phyloP scores from a whole-genome alignment of 2,329 filamentous ascomycete genomes.

The Teratosphaeriaceae sp. region DNA sequence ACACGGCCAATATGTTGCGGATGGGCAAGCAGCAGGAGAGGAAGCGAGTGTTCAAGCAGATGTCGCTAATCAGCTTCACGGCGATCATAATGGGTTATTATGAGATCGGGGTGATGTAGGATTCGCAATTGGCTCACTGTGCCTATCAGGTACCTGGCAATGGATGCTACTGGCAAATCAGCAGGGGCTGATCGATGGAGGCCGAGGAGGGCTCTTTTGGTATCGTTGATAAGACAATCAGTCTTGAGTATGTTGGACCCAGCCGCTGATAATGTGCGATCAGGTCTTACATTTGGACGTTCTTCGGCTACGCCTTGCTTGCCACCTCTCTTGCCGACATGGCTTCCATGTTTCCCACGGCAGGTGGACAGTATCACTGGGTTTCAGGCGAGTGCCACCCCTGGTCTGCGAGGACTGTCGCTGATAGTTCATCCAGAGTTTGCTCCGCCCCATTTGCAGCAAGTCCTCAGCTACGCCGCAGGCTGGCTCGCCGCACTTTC shows the following conservation, averaged over 20 bases:
- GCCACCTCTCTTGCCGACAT: conserved; percentile 25
- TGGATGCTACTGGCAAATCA: conserved; percentile 33
- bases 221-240: no score
- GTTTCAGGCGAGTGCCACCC: background rate
- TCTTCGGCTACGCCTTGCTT: conserved; percentile 19
- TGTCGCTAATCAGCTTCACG: conserved; percentile 45
- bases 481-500: conserved; percentile 45
- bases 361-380: conserved; percentile 28
- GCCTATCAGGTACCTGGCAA: conserved; percentile 4
- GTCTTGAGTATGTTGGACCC: no score
- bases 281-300: conserved; percentile 21
- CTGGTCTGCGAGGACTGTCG: background rate
- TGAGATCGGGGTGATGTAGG: no score
- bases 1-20: conserved; percentile 40
- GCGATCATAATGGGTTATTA: conserved; percentile 47
- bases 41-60: conserved; percentile 43
- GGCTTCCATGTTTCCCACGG: conserved; percentile 29
- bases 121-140: background rate
- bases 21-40: conserved; percentile 45
- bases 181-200: conserved; percentile 20
- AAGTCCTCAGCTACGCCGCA: conserved; percentile 24
- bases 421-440: conserved; percentile 22
- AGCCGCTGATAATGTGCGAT: no score
- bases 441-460: conserved; percentile 22
- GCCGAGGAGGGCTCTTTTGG: conserved; percentile 24